Conservation (phyloP, 176 grass and related monocot genomes). For the Oryza coarctata region DNA sequence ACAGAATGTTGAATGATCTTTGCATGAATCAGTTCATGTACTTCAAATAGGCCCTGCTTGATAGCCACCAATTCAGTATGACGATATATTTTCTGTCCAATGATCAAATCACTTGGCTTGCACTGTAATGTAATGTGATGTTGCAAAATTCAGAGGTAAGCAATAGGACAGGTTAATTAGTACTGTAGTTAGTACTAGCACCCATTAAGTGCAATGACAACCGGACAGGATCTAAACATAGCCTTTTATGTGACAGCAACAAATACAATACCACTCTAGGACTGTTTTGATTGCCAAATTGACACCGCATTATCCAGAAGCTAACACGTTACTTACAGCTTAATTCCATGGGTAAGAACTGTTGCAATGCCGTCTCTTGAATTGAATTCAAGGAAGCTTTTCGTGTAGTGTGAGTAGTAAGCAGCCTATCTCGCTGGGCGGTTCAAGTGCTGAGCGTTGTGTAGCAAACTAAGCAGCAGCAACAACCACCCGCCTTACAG, state of each 20-base stretch:
- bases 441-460: constrained; percentile 36
- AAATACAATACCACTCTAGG: not conserved
- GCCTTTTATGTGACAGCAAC: not conserved
- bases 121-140: constrained; percentile 21
- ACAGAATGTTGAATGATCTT: not conserved
- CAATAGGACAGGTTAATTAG: not conserved
- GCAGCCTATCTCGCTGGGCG: not conserved
- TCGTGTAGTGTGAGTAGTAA: not conserved
- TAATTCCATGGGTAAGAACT: not conserved
- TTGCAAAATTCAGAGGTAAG: constrained; percentile 26
- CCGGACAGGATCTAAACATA: not conserved
- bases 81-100: not conserved
- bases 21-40: not conserved
- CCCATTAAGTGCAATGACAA: not conserved
- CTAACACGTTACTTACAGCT: not conserved
- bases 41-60: no score
- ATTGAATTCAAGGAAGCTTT: not conserved
- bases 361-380: constrained; percentile 8
- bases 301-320: not conserved
- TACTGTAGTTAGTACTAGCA: not conserved
- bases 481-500: constrained; percentile 31
- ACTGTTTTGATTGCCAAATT: not conserved
- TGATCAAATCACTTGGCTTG: constrained; percentile 31
- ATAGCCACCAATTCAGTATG: not conserved
- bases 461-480: constrained; percentile 21